Evolutionary conservation across 2,329 filamentous ascomycete genomes (phyloP), one percentile per base, ranked within the genome.

Genomic region (Aspergillus sojae): DNA sequence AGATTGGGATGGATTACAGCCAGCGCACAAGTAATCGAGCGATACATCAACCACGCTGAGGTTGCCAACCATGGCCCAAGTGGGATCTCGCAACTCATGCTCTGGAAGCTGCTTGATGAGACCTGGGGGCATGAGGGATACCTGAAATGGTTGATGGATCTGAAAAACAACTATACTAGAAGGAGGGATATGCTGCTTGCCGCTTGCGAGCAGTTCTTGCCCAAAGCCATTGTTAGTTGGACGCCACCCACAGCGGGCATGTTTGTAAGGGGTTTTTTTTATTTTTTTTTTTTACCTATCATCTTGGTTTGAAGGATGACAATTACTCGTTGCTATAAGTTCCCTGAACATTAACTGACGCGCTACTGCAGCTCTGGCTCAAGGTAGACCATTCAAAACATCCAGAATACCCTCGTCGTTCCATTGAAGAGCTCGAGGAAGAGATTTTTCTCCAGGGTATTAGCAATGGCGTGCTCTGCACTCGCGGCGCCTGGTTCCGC

Each of bases 121-220:
- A 87, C 87, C 41, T 97, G 93, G 93, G 93, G 93, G 23, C 93
- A 97, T 72, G 85, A 86, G 56, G 93, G 92, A 1, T 97, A 93
- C 72, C 78, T 96, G 23, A 83, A 88, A 70, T 97, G 93, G 93
- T 80, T 97, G 63, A 89, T 93, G 75, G 84, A 91, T 73, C 81
- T 96, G 70, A 84, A 91, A 54, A 74, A 85, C 64, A 87, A 92
- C 77, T 97, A 96, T 75, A 92, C 91, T 0, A 80, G 82, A 68
- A 85, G 93, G 59, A 82, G 93, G 63, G 84, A 96, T 74, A 84
- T 86, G 28, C 85, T 96, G 62, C 81, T 96, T 4, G 82, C 83
- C 5, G 92, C 93, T 0, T 96, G 93, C 74, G 90, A 94, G 74
- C 84, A 86, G 64, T 86, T 89, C 69, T 79, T 97, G 16, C 92